A percentile compares a stretch with the other conserved stretches of the same genome.
Evolutionary conservation across 371 early-diverging fungal genomes (phyloP).

Genomic region (Mortierella sp.): DNA sequence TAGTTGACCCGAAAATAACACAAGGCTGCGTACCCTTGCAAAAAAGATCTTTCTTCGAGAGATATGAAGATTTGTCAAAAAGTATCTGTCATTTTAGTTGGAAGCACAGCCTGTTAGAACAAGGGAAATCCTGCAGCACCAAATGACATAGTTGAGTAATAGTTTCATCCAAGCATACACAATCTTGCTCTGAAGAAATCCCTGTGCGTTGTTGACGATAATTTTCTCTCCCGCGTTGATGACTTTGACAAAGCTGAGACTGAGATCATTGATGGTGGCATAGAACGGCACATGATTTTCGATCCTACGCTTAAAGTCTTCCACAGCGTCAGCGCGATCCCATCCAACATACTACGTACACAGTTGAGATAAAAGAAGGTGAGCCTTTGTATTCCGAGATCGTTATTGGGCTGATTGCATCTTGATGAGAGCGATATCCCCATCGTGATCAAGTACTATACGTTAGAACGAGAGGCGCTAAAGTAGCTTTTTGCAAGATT

Average conservation of each 20-base stretch:
- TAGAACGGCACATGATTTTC: slow-evolving; percentile 84
- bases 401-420: slow-evolving; percentile 1
- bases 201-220: slow-evolving; percentile 85
- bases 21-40: slow-evolving; percentile 75
- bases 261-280: slow-evolving; percentile 79
- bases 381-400: neutral
- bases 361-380: neutral
- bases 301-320: slow-evolving; percentile 92
- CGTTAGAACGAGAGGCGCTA: neutral
- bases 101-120: neutral
- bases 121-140: neutral
- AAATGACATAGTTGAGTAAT: too few relatives aligned
- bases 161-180: slow-evolving; percentile 61
- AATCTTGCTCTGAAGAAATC: slow-evolving; percentile 88
- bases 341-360: slow-evolving; percentile 73
- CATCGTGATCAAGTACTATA: slow-evolving; percentile 1
- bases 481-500: neutral
- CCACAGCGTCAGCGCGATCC: slow-evolving; percentile 85
- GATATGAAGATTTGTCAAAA: slow-evolving; percentile 91
- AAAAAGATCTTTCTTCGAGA: slow-evolving; percentile 90
- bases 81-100: slow-evolving; percentile 51
- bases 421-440: neutral
- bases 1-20: neutral
- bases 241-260: slow-evolving; percentile 85
- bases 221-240: slow-evolving; percentile 93